Evolutionary conservation across 371 early-diverging fungal genomes (phyloP).

Genomic region (Lichtheimia ramosa): DNA sequence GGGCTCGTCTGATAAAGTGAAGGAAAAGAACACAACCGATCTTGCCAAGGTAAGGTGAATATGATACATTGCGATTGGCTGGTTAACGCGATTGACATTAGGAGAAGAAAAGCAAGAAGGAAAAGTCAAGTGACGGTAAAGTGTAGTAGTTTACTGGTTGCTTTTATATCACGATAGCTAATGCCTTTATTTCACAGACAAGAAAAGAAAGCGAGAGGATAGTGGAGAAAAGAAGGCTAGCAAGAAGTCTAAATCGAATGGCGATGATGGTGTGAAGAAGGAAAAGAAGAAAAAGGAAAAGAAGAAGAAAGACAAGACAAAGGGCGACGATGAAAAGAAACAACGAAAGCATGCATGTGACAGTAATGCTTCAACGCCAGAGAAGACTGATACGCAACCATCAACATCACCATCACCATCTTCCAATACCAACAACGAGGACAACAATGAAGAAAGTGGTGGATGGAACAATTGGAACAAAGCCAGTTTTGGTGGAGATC

Average conservation of each 20-base stretch:
- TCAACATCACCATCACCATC: background rate
- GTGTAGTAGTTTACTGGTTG: background rate
- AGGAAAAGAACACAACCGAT: too few species aligned
- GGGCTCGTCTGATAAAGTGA: too few species aligned
- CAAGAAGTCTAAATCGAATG: slow-evolving; percentile 9
- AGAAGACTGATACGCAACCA: background rate
- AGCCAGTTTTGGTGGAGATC: slow-evolving; percentile 49
- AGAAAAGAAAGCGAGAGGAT: slow-evolving; percentile 15
- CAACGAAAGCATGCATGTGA: slow-evolving; percentile 18
- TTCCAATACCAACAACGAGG: background rate
- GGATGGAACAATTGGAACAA: slow-evolving; percentile 56
- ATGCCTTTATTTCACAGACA: slow-evolving; percentile 1
- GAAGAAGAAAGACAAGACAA: slow-evolving; percentile 5
- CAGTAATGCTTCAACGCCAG: background rate
- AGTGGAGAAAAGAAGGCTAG: background rate
- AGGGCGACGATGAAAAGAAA: slow-evolving; percentile 9
- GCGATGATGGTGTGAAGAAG: slow-evolving; percentile 14
- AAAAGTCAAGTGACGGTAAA: slow-evolving; percentile 3
- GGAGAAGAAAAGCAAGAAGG: slow-evolving; percentile 13
- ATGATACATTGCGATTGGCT: too few species aligned
- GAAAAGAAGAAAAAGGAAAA: slow-evolving; percentile 19
- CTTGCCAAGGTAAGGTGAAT: too few species aligned
- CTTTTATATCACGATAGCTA: background rate
- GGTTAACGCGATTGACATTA: background rate
- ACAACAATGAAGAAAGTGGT: slow-evolving; percentile 5